Evolutionary conservation across 108 stramenopile genomes (phyloP).

Genomic region (Skeletonema tropicum): DNA sequence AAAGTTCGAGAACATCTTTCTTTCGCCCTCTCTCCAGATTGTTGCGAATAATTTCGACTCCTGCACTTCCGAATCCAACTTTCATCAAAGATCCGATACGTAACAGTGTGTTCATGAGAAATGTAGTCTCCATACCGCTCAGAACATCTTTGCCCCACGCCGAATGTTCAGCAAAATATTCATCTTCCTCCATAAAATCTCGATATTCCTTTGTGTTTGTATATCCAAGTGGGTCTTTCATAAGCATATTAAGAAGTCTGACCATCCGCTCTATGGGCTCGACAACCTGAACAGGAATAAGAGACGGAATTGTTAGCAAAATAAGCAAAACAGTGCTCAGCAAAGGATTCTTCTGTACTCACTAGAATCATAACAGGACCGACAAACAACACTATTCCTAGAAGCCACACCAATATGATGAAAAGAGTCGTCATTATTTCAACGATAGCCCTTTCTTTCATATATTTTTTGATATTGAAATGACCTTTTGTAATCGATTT

Average conservation of each 20-base stretch:
- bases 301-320: neutral
- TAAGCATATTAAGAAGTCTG: slow-evolving; percentile 69
- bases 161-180: slow-evolving; percentile 55
- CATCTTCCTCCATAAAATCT: slow-evolving; percentile 63
- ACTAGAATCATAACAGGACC: slow-evolving; percentile 69
- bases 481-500: slow-evolving; percentile 58
- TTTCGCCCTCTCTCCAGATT: slow-evolving; percentile 76
- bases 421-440: slow-evolving; percentile 64
- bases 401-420: slow-evolving; percentile 70
- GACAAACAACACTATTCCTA: slow-evolving; percentile 77
- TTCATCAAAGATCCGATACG: slow-evolving; percentile 94
- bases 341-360: slow-evolving; percentile 9
- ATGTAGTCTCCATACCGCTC: slow-evolving; percentile 64
- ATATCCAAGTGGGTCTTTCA: slow-evolving; percentile 85
- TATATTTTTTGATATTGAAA: slow-evolving; percentile 43
- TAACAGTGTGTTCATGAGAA: slow-evolving; percentile 89
- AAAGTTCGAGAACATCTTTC: slow-evolving; percentile 72
- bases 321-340: neutral
- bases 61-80: slow-evolving; percentile 96
- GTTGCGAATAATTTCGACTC: slow-evolving; percentile 90
- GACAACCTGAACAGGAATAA: slow-evolving; percentile 54
- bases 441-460: slow-evolving; percentile 31
- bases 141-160: slow-evolving; percentile 79
- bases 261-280: slow-evolving; percentile 87
- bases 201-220: slow-evolving; percentile 71